Conservation (phyloP, 306 rosid genomes). For the Dryas drummondii region DNA sequence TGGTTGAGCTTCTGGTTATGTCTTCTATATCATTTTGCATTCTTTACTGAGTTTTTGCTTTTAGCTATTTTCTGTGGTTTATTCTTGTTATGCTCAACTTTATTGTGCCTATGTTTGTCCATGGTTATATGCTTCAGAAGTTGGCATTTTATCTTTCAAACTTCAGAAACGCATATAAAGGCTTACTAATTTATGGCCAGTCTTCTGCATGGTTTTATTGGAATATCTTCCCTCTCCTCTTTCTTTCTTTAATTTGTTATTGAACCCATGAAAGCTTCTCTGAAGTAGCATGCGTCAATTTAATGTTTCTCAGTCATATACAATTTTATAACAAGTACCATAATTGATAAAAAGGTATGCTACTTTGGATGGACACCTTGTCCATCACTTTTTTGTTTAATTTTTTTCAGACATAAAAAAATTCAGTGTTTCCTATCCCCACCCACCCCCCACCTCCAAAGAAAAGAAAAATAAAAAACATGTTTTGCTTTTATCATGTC, state of each 20-base stretch:
- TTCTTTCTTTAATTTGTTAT: neutral
- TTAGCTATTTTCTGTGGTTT: neutral
- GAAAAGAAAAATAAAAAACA: neutral
- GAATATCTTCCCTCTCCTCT: neutral
- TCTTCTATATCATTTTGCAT: neutral
- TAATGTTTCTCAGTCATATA: neutral
- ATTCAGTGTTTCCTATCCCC: neutral
- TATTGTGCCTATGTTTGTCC: neutral
- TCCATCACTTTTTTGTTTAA: neutral
- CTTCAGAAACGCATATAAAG: neutral
- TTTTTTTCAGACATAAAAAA: neutral
- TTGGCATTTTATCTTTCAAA: neutral
- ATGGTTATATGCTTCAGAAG: neutral
- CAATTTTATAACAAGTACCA: neutral
- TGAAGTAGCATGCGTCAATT: neutral
- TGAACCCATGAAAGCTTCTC: neutral
- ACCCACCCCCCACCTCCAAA: neutral
- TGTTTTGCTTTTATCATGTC: neutral
- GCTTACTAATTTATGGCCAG: neutral
- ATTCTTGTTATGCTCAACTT: neutral
- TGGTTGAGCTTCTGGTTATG: neutral
- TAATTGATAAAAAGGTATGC: neutral
- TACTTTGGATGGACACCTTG: neutral
- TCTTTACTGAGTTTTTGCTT: neutral
- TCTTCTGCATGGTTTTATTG: slow-evolving; percentile 1